phyloP scores from a whole-genome alignment of 1,139 yeast genomes.

The Yamadazyma diddensiae region DNA sequence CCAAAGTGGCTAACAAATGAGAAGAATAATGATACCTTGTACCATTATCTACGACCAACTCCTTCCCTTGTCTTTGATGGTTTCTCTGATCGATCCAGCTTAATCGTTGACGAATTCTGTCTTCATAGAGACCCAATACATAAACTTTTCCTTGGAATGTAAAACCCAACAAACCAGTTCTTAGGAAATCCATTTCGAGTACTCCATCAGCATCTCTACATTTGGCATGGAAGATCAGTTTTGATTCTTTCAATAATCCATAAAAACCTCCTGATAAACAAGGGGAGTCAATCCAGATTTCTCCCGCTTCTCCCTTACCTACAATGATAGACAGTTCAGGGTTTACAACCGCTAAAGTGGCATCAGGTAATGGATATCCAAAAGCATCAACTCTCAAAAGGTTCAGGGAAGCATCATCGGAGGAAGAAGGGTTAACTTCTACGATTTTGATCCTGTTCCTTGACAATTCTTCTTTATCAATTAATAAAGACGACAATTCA shows the following conservation, averaged over 20 bases:
- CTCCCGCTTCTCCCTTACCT: conserved; percentile 82
- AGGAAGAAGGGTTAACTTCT: conserved; percentile 57
- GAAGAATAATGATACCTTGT: conserved; percentile 77
- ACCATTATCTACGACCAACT: conserved; percentile 34
- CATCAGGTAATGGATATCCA: conserved; percentile 93
- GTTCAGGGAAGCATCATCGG: conserved; percentile 50
- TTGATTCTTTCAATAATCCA: conserved; percentile 67
- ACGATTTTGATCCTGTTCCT: conserved; percentile 74
- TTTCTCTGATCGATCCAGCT: conserved; percentile 59
- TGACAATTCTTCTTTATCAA: conserved; percentile 79
- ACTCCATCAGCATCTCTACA: conserved; percentile 69
- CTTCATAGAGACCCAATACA: conserved; percentile 87
- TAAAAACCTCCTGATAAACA: conserved; percentile 87
- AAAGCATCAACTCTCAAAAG: conserved; percentile 78
- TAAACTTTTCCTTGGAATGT: conserved; percentile 83
- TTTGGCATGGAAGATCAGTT: conserved; percentile 75
- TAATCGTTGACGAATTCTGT: conserved; percentile 75
- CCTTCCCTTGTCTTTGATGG: conserved; percentile 29
- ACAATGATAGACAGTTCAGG: conserved; percentile 80
- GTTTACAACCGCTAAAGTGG: conserved; percentile 88
- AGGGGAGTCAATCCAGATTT: conserved; percentile 93
- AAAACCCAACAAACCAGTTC: conserved; percentile 91
- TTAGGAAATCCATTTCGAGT: conserved; percentile 71
- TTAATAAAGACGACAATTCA: conserved; percentile 65
- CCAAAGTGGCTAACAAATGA: conserved; percentile 77